Conservation (phyloP, 2,329 filamentous ascomycete genomes). For the Talaromyces sp. region DNA sequence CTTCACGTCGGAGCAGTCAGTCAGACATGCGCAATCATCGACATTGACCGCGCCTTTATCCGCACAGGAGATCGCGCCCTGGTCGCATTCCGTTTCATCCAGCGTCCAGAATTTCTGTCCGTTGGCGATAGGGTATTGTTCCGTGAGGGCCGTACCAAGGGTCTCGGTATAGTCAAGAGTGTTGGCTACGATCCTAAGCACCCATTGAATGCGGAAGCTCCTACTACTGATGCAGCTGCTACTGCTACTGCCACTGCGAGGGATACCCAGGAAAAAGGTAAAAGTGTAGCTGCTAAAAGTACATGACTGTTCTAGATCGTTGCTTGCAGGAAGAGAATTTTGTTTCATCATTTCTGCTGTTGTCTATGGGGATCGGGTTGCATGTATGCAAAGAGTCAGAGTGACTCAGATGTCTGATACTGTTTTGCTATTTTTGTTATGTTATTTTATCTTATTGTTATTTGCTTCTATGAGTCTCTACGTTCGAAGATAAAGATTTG, state of each 20-base stretch:
- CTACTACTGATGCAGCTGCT: neutral
- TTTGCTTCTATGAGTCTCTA: too few species aligned
- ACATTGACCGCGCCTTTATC: conserved; percentile 93
- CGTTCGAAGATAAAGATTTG: neutral
- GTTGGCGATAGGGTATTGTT: conserved; percentile 88
- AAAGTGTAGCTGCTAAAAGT: neutral
- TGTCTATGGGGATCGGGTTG: neutral
- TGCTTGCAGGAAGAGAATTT: conserved; percentile 5
- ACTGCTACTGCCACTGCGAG: neutral
- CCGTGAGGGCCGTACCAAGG: conserved; percentile 90
- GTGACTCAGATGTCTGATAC: too few species aligned
- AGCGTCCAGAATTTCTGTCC: conserved; percentile 85
- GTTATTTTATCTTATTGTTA: neutral
- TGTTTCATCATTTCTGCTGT: neutral
- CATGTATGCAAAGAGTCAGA: neutral
- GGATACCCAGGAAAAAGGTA: neutral
- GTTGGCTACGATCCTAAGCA: conserved; percentile 73
- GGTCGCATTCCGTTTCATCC: conserved; percentile 91
- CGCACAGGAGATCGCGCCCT: conserved; percentile 89
- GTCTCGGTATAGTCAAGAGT: conserved; percentile 86
- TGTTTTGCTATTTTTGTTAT: neutral
- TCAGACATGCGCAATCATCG: conserved; percentile 95
- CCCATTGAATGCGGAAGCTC: conserved; percentile 41
- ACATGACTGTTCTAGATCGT: neutral
- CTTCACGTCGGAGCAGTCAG: conserved; percentile 91